A percentile compares a stretch with the other conserved stretches of the same genome.
Evolutionary conservation across 768 basidiomycete species (phyloP).

Genomic region (Tylopilus sp.): DNA sequence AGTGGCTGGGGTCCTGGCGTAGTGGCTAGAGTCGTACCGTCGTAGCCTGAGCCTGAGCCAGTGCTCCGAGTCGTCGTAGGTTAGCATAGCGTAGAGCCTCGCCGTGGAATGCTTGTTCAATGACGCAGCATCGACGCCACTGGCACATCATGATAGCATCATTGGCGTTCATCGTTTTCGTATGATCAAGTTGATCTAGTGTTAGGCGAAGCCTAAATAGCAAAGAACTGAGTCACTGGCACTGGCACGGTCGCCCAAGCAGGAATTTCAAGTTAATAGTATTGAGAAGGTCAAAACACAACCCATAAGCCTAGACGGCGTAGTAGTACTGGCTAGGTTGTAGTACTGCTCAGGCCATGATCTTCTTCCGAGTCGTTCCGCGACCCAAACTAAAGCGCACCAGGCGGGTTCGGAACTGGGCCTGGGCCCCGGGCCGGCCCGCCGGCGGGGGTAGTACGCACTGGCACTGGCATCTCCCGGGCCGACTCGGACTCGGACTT

Average conservation of each 20-base stretch:
- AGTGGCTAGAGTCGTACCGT: no score
- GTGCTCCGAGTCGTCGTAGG: no score
- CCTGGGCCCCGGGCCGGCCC: no score
- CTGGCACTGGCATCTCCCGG: conserved; percentile 1
- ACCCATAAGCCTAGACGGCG: conserved; percentile 81
- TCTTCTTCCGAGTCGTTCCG: conserved; percentile 11
- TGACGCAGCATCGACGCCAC: neutral
- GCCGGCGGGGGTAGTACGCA: no score
- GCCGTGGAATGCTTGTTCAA: neutral
- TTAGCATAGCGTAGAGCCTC: no score
- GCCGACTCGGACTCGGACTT: no score
- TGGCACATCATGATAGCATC: neutral
- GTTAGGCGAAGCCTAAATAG: no score
- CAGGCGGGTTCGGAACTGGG: conserved; percentile 56
- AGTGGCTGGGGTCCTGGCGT: no score
- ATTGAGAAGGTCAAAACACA: conserved; percentile 87
- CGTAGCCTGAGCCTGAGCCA: no score
- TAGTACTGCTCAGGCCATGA: no score
- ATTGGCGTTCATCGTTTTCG: neutral
- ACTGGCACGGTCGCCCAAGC: conserved; percentile 58
- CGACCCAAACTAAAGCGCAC: neutral
- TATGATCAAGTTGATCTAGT: neutral
- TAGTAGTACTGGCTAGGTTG: no score
- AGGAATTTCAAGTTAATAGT: conserved; percentile 80
- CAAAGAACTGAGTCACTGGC: conserved; percentile 16